These are phyloP conservation scores for Vitellaria paradoxa DNA, from an alignment of 179 eudicot species.

Conservation along the genomic window DNA sequence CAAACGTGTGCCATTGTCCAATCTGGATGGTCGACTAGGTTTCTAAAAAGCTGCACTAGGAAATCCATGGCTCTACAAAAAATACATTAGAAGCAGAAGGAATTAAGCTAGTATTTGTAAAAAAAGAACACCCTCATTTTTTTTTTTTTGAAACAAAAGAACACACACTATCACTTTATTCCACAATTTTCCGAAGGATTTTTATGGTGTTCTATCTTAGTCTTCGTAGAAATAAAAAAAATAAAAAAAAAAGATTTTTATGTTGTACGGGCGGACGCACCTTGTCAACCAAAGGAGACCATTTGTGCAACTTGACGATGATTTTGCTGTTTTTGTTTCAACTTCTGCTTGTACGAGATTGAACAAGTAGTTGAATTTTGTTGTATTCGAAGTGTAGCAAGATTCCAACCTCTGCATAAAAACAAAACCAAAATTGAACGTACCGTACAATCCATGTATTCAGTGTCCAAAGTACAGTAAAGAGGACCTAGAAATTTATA, in stretches of 20 bases:
- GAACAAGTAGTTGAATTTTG: slow-evolving; percentile 76
- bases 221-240: too few species aligned
- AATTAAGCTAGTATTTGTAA: neutral
- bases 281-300: slow-evolving; percentile 97
- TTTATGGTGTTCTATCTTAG: too few species aligned
- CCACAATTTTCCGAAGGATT: too few species aligned
- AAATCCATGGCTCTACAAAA: slow-evolving; percentile 86
- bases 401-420: slow-evolving; percentile 76
- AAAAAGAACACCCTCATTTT: too few species aligned
- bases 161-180: too few species aligned
- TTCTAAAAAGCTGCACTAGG: slow-evolving; percentile 72
- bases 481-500: neutral
- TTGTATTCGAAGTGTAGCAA: slow-evolving; percentile 60
- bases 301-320: slow-evolving; percentile 92
- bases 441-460: neutral
- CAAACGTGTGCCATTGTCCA: slow-evolving; percentile 86
- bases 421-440: slow-evolving; percentile 3
- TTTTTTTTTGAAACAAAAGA: too few species aligned
- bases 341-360: slow-evolving; percentile 79
- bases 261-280: slow-evolving; percentile 25
- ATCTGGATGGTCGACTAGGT: slow-evolving; percentile 67
- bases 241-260: too few species aligned
- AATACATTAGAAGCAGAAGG: neutral
- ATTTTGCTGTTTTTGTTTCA: slow-evolving; percentile 77
- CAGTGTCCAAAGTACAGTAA: neutral